A percentile compares a stretch with the other conserved stretches of the same genome.
Conservation (phyloP, 2,329 filamentous ascomycete genomes). For the Grosmannia huntii region DNA sequence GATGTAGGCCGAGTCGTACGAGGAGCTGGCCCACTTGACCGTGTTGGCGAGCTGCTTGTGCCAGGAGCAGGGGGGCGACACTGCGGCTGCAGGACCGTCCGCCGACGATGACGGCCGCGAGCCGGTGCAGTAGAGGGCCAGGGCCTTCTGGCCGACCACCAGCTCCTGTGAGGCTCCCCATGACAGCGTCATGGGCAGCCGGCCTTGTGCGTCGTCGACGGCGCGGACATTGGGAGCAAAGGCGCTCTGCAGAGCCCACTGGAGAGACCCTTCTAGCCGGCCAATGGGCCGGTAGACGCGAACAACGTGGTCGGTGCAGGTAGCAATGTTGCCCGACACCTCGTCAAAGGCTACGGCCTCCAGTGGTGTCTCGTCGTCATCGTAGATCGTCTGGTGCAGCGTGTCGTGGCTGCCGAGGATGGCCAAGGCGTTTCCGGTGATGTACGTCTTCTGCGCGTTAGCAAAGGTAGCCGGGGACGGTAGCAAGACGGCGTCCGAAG, state of each 20-base stretch:
- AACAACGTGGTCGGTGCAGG: constrained; percentile 51
- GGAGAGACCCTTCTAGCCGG: constrained; percentile 56
- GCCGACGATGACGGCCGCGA: constrained; percentile 25
- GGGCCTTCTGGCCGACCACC: constrained; percentile 56
- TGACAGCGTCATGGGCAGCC: constrained; percentile 42
- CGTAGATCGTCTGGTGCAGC: constrained; percentile 82
- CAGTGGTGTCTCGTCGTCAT: constrained; percentile 55
- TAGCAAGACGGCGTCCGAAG: no score
- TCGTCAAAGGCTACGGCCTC: constrained; percentile 74
- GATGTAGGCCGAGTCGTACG: constrained; percentile 77
- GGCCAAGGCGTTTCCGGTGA: constrained; percentile 77
- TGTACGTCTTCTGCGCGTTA: constrained; percentile 56
- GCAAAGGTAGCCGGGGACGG: not conserved
- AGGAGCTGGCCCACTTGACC: constrained; percentile 63
- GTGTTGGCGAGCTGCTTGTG: constrained; percentile 59
- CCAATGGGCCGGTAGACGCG: constrained; percentile 70
- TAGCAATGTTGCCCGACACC: constrained; percentile 70
- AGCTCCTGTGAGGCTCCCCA: constrained; percentile 85
- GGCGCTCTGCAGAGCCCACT: constrained; percentile 53
- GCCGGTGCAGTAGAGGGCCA: constrained; percentile 54
- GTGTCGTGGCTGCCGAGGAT: constrained; percentile 63
- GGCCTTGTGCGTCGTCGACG: constrained; percentile 27
- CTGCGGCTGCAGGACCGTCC: not conserved
- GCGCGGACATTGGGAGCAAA: constrained; percentile 7
- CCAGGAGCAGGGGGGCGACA: constrained; percentile 45